Evolutionary conservation across 164 flowering plant species (phyloP).

Genomic region (Brasenia schreberi): DNA sequence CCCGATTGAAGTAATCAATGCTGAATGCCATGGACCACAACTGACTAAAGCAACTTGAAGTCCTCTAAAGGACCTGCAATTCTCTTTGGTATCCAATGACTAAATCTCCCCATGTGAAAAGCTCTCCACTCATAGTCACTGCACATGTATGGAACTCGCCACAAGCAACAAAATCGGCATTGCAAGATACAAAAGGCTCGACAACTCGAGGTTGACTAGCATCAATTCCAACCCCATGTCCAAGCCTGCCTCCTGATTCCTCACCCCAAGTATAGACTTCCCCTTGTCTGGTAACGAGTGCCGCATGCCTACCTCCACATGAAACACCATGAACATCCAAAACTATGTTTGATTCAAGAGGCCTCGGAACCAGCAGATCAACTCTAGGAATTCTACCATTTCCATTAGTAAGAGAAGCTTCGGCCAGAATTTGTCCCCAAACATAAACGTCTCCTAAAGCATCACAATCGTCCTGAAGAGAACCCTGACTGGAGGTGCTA

Average conservation of each 20-base stretch:
- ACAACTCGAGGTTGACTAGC: slow-evolving; percentile 25
- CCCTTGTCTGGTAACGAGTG: slow-evolving; percentile 83
- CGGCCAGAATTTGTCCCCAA: slow-evolving; percentile 33
- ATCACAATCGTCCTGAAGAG: slow-evolving; percentile 24
- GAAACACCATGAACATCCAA: slow-evolving; percentile 80
- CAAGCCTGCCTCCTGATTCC: slow-evolving; percentile 31
- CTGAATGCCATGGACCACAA: slow-evolving; percentile 34
- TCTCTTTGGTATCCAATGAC: slow-evolving; percentile 33
- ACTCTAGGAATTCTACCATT: slow-evolving; percentile 24
- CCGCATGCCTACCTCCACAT: slow-evolving; percentile 74
- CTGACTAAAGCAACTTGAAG: slow-evolving; percentile 23
- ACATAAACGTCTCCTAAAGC: slow-evolving; percentile 28
- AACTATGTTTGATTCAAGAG: slow-evolving; percentile 67
- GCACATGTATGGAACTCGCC: slow-evolving; percentile 34
- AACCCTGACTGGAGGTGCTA: slow-evolving; percentile 30
- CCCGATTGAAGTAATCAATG: slow-evolving; percentile 22
- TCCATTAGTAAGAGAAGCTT: slow-evolving; percentile 32
- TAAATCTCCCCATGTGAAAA: slow-evolving; percentile 29
- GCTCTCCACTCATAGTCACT: slow-evolving; percentile 20
- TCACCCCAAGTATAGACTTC: slow-evolving; percentile 42
- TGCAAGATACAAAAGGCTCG: slow-evolving; percentile 19
- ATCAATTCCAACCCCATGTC: slow-evolving; percentile 26
- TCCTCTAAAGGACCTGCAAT: slow-evolving; percentile 30
- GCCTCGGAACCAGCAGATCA: slow-evolving; percentile 66
- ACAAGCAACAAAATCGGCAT: slow-evolving; percentile 24